Evolutionary conservation across 2,329 filamentous ascomycete genomes (phyloP), one percentile per base, ranked within the genome.

Genomic region (Aspergillus sp.): DNA sequence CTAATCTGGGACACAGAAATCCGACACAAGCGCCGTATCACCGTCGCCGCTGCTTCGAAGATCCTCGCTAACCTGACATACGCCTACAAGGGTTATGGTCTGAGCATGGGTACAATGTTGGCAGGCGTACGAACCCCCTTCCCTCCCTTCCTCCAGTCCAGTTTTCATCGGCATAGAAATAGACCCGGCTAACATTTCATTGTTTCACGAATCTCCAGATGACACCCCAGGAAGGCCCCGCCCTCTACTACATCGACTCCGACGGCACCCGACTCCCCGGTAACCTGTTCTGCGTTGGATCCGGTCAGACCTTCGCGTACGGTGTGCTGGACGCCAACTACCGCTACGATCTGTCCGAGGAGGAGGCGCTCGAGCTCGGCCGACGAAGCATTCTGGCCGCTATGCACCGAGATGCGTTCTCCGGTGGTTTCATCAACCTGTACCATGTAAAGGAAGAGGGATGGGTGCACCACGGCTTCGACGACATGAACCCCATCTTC

Each of bases 81-180:
- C 85, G 89, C 88, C 70, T 99, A 99, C 87, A 99, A 99, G 83
- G 93, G 93, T 73, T 96, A 96, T 91, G 95, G 95, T 42, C 82
- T 99, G 71, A 96, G 91, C 76, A 99, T 99, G 95, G 95, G 95
- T 69, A 99, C 95, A 73, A 99, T 99, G 95, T 96, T 95, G 79
- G 94, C 95, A 39, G 95, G 95, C 73, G 95, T 99, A 67, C 95
- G 42, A 29, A 39, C 26, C 45, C 22, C 46, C 18, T 11, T 14
- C 20, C 12, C 11, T 26, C 6, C 6, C 12, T 7, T 26, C 6
- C 6, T 20, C 12, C 5, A 16, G 16, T 42, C n/a, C 16, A 7
- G 16, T 42, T 42, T 42, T n/a, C 10, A 36, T 14, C 10, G 1
- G 12, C 32, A 12, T 36, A 1, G 26, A 42, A n/a, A 6, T 1